phyloP scores from a whole-genome alignment of 495 filamentous ascomycete genomes.

The Immersiella caudata region DNA sequence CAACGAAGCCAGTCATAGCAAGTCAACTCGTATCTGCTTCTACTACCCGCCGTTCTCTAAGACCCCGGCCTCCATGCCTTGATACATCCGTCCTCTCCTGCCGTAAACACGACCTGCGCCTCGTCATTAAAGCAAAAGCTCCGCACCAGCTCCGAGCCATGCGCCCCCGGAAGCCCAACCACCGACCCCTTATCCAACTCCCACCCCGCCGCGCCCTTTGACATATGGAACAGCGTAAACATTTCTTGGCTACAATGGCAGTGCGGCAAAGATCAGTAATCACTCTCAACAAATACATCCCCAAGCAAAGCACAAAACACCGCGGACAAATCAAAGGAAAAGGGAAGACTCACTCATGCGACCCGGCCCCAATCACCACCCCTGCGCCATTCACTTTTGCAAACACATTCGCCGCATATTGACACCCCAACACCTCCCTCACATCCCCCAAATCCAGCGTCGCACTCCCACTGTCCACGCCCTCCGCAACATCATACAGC shows the following conservation, averaged over 20 bases:
- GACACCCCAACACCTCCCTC: conserved; percentile 67
- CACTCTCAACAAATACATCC: background rate
- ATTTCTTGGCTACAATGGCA: conserved; percentile 57
- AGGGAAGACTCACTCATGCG: conserved; percentile 53
- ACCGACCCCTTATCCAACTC: conserved; percentile 60
- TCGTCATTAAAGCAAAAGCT: conserved; percentile 75
- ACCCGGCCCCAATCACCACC: conserved; percentile 63
- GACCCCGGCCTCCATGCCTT: conserved; percentile 59
- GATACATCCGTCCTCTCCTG: conserved; percentile 77
- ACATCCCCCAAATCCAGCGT: conserved; percentile 75
- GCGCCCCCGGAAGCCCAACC: conserved; percentile 71
- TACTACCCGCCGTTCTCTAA: conserved; percentile 8
- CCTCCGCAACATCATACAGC: conserved; percentile 67
- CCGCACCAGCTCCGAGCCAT: conserved; percentile 82
- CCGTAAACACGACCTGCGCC: conserved; percentile 71
- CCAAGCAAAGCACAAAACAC: conserved; percentile 5
- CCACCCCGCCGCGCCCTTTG: conserved; percentile 60
- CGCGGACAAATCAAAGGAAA: conserved; percentile 15
- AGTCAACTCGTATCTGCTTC: background rate
- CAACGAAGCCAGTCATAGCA: background rate
- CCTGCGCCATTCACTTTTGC: conserved; percentile 56
- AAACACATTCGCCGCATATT: conserved; percentile 79
- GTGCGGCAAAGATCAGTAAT: conserved; percentile 15
- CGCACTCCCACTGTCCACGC: conserved; percentile 55
- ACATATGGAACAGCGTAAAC: conserved; percentile 69